phyloP scores from a whole-genome alignment of 345 rosid genomes.

The Eucalyptus pauciflora region DNA sequence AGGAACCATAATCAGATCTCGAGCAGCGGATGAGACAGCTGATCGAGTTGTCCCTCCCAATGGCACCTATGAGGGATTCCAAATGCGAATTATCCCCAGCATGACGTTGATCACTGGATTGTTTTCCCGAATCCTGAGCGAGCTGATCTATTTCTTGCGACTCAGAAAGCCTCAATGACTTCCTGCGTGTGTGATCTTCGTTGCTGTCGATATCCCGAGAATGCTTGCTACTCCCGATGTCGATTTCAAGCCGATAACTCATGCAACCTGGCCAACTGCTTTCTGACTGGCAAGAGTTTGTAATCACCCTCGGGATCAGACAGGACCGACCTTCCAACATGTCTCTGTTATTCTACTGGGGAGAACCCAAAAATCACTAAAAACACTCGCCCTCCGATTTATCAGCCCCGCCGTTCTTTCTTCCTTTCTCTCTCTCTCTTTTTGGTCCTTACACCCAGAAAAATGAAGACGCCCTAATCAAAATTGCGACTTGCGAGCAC shows the following conservation, averaged over 20 bases:
- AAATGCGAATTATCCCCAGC: slow-evolving; percentile 47
- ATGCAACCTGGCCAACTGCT: slow-evolving; percentile 46
- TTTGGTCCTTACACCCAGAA: background rate
- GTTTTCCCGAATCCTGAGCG: background rate
- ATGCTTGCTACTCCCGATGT: slow-evolving; percentile 30
- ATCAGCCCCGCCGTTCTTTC: background rate
- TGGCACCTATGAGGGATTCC: slow-evolving; percentile 48
- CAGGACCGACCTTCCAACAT: slow-evolving; percentile 74
- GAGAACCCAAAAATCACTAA: background rate
- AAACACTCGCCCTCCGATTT: background rate
- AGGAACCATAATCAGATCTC: slow-evolving; percentile 75
- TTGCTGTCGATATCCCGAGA: slow-evolving; percentile 22
- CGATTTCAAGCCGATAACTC: slow-evolving; percentile 18
- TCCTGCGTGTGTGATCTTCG: slow-evolving; percentile 11
- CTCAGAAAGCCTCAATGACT: background rate
- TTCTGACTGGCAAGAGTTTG: slow-evolving; percentile 56
- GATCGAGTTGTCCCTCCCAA: slow-evolving; percentile 75
- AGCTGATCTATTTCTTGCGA: background rate
- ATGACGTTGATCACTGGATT: slow-evolving; percentile 1
- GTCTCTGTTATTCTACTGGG: slow-evolving; percentile 4
- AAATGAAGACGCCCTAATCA: background rate
- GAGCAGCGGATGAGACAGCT: slow-evolving; percentile 65
- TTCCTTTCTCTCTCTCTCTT: background rate
- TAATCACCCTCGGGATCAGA: slow-evolving; percentile 45
- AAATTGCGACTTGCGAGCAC: background rate